Evolutionary conservation across 352 stramenopile species (phyloP).

Genomic region (Phytophthora tentaculata): DNA sequence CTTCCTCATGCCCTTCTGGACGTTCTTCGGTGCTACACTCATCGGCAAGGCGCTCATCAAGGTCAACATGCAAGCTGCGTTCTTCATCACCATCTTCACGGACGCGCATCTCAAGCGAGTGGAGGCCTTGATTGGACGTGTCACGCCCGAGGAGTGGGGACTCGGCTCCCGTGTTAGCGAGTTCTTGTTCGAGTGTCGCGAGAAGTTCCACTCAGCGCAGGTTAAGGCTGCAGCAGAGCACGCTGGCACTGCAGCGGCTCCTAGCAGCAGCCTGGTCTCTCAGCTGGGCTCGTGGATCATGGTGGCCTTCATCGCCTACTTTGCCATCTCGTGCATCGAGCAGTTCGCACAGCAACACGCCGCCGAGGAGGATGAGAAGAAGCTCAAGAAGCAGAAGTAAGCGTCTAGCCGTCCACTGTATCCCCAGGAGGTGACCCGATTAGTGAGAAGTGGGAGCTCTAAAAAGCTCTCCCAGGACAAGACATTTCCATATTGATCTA

Average conservation of each 20-base stretch:
- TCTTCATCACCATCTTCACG: slow-evolving; percentile 93
- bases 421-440: slow-evolving; percentile 6
- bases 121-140: slow-evolving; percentile 81
- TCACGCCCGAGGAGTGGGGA: slow-evolving; percentile 76
- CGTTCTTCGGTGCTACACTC: slow-evolving; percentile 94
- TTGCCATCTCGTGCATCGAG: slow-evolving; percentile 91
- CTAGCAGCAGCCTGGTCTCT: slow-evolving; percentile 76
- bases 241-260: slow-evolving; percentile 42
- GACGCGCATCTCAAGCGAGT: slow-evolving; percentile 85
- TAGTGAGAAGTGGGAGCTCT: slow-evolving; percentile 5
- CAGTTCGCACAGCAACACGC: slow-evolving; percentile 92
- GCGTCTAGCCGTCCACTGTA: too few species aligned
- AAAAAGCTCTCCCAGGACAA: slow-evolving; percentile 12
- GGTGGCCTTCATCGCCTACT: slow-evolving; percentile 90
- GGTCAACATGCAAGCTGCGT: slow-evolving; percentile 89
- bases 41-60: slow-evolving; percentile 95
- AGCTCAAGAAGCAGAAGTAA: slow-evolving; percentile 81
- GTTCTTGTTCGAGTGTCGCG: slow-evolving; percentile 85
- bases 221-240: slow-evolving; percentile 65
- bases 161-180: slow-evolving; percentile 85
- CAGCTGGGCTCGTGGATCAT: slow-evolving; percentile 83
- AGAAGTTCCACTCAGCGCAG: slow-evolving; percentile 87
- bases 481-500: slow-evolving; percentile 32
- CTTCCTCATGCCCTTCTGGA: slow-evolving; percentile 96
- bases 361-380: slow-evolving; percentile 88